These are phyloP conservation scores for Stagonosporopsis tanaceti DNA, from an alignment of 2,329 filamentous ascomycete genomes.

Conservation along the genomic window DNA sequence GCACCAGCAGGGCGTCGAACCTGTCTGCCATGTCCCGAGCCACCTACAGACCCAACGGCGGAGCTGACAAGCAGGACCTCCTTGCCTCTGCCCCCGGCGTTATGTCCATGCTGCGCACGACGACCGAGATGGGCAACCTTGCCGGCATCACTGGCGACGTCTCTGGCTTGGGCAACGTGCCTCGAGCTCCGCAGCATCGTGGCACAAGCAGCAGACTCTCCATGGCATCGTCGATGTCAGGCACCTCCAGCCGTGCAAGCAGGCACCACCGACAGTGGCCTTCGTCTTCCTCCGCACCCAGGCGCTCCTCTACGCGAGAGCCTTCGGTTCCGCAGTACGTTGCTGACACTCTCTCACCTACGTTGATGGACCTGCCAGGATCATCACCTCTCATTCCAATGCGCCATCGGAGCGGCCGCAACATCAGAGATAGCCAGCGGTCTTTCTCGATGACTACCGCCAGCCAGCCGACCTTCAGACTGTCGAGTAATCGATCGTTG, in stretches of 20 bases:
- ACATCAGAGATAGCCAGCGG: conserved; percentile 48
- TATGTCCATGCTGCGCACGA: conserved; percentile 60
- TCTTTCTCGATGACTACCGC: conserved; percentile 53
- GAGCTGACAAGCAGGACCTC: conserved; percentile 39
- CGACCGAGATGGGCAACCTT: conserved; percentile 58
- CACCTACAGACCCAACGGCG: conserved; percentile 38
- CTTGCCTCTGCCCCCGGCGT: conserved; percentile 51
- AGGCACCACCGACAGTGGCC: conserved; percentile 47
- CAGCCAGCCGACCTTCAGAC: conserved; percentile 41
- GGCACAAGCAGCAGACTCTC: conserved; percentile 50
- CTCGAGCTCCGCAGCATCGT: conserved; percentile 45
- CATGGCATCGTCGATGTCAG: conserved; percentile 52
- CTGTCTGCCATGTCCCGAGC: conserved; percentile 51
- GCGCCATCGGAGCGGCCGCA: conserved; percentile 18
- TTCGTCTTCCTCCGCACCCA: conserved; percentile 49
- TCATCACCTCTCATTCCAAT: conserved; percentile 39
- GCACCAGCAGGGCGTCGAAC: conserved; percentile 58
- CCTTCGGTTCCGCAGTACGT: conserved; percentile 53
- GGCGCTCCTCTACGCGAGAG: conserved; percentile 53
- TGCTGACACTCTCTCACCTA: conserved; percentile 48
- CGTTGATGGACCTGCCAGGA: conserved; percentile 41
- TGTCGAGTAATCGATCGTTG: conserved; percentile 55
- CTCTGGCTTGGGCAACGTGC: conserved; percentile 49
- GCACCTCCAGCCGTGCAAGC: conserved; percentile 51
- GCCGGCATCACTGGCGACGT: conserved; percentile 50